Evolutionary conservation across 805 yeast genomes (phyloP).

Genomic region (Grigorovia yakushimaensis): DNA sequence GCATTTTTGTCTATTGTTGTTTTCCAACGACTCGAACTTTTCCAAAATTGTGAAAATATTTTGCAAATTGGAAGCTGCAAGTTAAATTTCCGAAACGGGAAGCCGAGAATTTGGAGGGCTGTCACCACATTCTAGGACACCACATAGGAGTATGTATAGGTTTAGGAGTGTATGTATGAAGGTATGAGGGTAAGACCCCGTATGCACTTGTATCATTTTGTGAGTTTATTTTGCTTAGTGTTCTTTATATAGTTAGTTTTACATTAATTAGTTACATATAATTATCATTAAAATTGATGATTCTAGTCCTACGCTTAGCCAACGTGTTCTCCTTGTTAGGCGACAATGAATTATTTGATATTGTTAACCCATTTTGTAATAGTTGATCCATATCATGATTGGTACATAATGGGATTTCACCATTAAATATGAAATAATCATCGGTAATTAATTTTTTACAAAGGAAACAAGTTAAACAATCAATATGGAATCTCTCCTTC

Average conservation of each 20-base stretch:
- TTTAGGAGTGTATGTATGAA: no score
- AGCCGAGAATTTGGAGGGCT: no score
- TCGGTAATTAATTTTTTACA: slow-evolving; percentile 43
- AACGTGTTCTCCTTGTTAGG: slow-evolving; percentile 11
- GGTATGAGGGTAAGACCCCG: no score
- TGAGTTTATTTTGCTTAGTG: not conserved
- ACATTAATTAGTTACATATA: not conserved
- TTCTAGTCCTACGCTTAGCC: slow-evolving; percentile 26
- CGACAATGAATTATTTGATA: not conserved
- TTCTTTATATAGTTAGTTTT: not conserved
- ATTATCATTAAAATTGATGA: slow-evolving; percentile 16
- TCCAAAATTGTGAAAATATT: no score
- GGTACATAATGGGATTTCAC: slow-evolving; percentile 21
- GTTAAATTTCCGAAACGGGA: no score
- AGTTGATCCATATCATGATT: slow-evolving; percentile 29
- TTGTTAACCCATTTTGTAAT: slow-evolving; percentile 1
- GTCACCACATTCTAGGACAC: no score
- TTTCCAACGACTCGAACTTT: no score
- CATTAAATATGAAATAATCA: slow-evolving; percentile 39
- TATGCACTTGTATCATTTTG: no score
- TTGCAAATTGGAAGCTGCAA: no score
- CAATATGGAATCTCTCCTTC: slow-evolving; percentile 61
- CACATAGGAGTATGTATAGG: no score
- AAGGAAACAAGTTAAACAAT: slow-evolving; percentile 59
- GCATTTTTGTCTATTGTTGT: no score